Percentiles rank a stretch among this genome's conserved stretches.
These are phyloP conservation scores for Chlamydomonas sp. DNA, from an alignment of 139 green algal species.

Conservation along the genomic window DNA sequence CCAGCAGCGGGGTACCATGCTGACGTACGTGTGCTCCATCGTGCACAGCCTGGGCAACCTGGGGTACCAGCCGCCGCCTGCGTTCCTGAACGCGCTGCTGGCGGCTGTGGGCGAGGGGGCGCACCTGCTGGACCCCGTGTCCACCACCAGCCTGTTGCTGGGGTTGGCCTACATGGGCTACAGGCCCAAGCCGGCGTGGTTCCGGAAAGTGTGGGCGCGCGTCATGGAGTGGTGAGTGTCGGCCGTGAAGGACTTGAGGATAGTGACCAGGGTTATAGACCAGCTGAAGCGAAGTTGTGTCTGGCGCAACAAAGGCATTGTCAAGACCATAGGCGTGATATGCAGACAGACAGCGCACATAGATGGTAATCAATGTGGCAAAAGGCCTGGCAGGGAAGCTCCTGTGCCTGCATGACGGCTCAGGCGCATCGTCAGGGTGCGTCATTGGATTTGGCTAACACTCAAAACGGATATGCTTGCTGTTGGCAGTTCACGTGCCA, in stretches of 20 bases:
- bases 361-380: too few relatives aligned
- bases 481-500: background rate
- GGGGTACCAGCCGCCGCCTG: conserved; percentile 11
- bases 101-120: background rate
- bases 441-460: background rate
- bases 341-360: too few relatives aligned
- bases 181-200: background rate
- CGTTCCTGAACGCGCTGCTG: background rate
- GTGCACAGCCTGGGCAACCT: background rate
- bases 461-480: background rate
- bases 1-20: background rate
- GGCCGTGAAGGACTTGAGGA: too few relatives aligned
- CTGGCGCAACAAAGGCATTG: too few relatives aligned
- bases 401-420: too few relatives aligned
- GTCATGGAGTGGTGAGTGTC: conserved; percentile 12
- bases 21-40: background rate
- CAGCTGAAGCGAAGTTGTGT: too few relatives aligned
- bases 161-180: conserved; percentile 13
- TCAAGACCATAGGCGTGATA: too few relatives aligned
- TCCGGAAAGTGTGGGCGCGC: background rate
- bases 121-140: background rate
- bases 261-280: too few relatives aligned
- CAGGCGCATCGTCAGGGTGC: background rate
- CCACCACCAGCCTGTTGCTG: background rate
- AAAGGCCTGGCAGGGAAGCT: too few relatives aligned